Base-by-base conservation (phyloP, 2,329 filamentous ascomycete genomes). In the Trichoderma harzianum region DNA sequence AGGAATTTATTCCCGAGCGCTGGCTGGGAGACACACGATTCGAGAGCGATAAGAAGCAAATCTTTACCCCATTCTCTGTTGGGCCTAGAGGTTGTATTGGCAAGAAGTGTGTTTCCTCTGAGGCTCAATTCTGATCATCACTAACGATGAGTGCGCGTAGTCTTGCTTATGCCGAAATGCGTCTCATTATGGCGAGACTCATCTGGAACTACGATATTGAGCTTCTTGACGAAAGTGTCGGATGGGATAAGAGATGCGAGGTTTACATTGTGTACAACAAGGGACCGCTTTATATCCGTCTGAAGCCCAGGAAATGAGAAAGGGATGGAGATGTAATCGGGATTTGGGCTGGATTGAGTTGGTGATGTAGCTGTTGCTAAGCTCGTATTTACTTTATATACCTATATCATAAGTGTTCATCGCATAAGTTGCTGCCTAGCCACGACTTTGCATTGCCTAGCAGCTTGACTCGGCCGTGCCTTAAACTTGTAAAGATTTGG, bases 1-100 rank as follows among this genome's bases (percentile, higher is more conserved):
- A 78, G 10, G 73, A 76, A 0, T 84, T 83, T 71, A 72, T 77
- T 10, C 83, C 83, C 0, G 82, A 84, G 69, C 76, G 83, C 3
- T 84, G 81, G 76, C 69, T 80, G 2, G 76, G 74, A 10, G 75
- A 77, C 18, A 28, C 66, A 1, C 70, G 66, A 14, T 78, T 75
- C 39, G 74, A 63, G 1, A 69, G 70, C 18, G 79, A 81, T 66
- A 69, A 75, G 18, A 74, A 65, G 7, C 72, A 76, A 7, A 74
- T 74, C 0, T 62, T 79, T 1, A 76, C 78, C 67, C 79, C 79
- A 1, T 82, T 82, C 39, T 74, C 73, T 0, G 16, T 75, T 58
- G 79, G 80, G 0, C 76, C 78, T 1, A 74, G 79, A 16, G 75
- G 76, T 43, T 82, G 79, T 60, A 73, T 80, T 32, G 80, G 80